Percentiles rank a stretch among this genome's conserved stretches.
Evolutionary conservation across 2,329 filamentous ascomycete species (phyloP).

Genomic region (Fusarium sp.): DNA sequence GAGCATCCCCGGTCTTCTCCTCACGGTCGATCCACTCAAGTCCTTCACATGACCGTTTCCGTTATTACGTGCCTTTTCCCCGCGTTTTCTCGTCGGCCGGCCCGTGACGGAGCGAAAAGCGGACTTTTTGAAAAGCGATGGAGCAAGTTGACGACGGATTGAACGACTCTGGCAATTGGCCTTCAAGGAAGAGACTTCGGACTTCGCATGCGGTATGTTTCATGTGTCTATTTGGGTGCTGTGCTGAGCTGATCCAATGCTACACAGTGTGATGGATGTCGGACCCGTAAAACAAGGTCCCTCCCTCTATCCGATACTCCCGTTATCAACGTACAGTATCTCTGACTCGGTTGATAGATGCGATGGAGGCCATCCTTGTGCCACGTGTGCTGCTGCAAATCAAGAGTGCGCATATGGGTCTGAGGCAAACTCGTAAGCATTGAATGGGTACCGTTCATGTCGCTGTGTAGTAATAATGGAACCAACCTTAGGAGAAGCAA

Average conservation of each 20-base stretch:
- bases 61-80: conserved; percentile 31
- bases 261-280: conserved; percentile 58
- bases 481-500: conserved; percentile 54
- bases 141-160: conserved; percentile 37
- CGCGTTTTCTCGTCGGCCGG: conserved; percentile 44
- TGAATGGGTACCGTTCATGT: neutral
- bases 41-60: neutral
- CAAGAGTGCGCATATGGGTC: conserved; percentile 55
- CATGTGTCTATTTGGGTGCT: neutral
- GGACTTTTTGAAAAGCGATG: conserved; percentile 26
- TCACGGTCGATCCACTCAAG: conserved; percentile 14
- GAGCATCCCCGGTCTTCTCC: conserved; percentile 14
- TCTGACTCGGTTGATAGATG: conserved; percentile 49
- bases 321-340: neutral
- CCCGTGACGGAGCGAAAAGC: conserved; percentile 45
- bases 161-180: conserved; percentile 42
- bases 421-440: conserved; percentile 55
- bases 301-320: neutral
- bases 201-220: conserved; percentile 55
- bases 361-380: conserved; percentile 59
- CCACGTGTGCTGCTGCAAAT: conserved; percentile 49
- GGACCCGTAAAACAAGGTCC: conserved; percentile 59
- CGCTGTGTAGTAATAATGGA: conserved; percentile 6
- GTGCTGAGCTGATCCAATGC: neutral
- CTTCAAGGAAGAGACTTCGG: conserved; percentile 52